Evolutionary conservation across 2,329 filamentous ascomycete genomes (phyloP).

Genomic region (Fusarium sp.): DNA sequence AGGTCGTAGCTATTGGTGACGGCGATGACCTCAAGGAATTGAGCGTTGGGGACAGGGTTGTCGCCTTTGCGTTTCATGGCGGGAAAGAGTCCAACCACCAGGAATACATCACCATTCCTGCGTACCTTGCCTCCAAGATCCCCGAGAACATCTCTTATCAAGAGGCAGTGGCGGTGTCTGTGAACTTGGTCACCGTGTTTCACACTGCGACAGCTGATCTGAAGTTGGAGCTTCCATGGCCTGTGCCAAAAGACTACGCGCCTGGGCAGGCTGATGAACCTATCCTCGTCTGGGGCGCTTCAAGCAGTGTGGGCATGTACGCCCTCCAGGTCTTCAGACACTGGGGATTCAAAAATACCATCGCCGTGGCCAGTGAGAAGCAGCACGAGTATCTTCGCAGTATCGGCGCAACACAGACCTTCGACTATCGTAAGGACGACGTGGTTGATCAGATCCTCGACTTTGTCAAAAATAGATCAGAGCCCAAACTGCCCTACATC

Average conservation of each 20-base stretch:
- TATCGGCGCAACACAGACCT: conserved; percentile 60
- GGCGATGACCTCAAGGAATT: conserved; percentile 56
- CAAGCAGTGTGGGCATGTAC: conserved; percentile 65
- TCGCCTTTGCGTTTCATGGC: conserved; percentile 65
- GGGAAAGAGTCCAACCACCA: conserved; percentile 66
- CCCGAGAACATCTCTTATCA: conserved; percentile 57
- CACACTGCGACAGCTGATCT: conserved; percentile 65
- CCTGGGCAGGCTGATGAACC: conserved; percentile 53
- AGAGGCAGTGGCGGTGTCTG: conserved; percentile 66
- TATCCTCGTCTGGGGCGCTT: conserved; percentile 65
- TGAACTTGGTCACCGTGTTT: conserved; percentile 71
- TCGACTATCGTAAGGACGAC: conserved; percentile 59
- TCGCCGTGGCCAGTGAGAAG: conserved; percentile 60
- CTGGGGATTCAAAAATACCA: conserved; percentile 65
- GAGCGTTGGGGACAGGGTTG: conserved; percentile 66
- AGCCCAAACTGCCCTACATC: conserved; percentile 57
- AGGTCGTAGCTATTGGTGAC: conserved; percentile 64
- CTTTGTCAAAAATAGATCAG: conserved; percentile 17
- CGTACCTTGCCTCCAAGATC: conserved; percentile 62
- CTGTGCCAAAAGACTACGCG: conserved; percentile 59
- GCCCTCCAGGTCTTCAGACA: conserved; percentile 63
- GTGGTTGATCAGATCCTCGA: conserved; percentile 54
- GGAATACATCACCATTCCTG: conserved; percentile 65
- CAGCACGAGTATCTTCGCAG: conserved; percentile 59
- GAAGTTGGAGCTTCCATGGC: conserved; percentile 68